Percentiles rank a stretch among this genome's conserved stretches.
phyloP scores from a whole-genome alignment of 345 rosid genomes.

The Salix caprea region DNA sequence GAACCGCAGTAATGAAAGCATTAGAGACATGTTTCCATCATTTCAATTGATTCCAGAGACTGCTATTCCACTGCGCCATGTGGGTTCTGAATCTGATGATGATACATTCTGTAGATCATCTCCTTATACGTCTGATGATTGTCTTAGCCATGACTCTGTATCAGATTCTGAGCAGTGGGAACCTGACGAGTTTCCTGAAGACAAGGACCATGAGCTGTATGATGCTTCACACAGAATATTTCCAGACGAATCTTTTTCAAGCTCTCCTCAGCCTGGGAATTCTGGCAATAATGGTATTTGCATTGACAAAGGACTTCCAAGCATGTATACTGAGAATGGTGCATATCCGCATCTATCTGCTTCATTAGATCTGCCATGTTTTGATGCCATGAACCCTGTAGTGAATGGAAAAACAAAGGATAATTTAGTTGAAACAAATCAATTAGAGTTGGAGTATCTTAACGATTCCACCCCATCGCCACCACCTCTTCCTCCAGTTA shows the following conservation, averaged over 20 bases:
- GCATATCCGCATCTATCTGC: constrained; percentile 34
- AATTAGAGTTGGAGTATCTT: constrained; percentile 28
- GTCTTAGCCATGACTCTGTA: constrained; percentile 50
- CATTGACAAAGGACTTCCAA: constrained; percentile 14
- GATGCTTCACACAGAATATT: constrained; percentile 43
- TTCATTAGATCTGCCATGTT: constrained; percentile 51
- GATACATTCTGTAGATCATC: constrained; percentile 86
- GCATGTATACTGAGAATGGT: constrained; percentile 26
- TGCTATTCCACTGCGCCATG: constrained; percentile 27
- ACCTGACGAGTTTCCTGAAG: constrained; percentile 46
- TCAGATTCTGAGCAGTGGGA: constrained; percentile 90
- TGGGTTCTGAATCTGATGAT: constrained; percentile 64
- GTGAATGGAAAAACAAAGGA: constrained; percentile 19
- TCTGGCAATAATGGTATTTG: constrained; percentile 11
- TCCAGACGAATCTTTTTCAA: constrained; percentile 35
- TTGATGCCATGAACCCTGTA: constrained; percentile 41
- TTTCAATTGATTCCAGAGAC: constrained; percentile 86
- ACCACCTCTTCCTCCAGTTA: constrained; percentile 76
- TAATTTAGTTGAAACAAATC: constrained; percentile 16
- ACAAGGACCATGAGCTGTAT: constrained; percentile 39
- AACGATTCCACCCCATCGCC: constrained; percentile 44
- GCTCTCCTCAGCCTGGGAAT: constrained; percentile 30
- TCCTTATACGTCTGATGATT: constrained; percentile 66
- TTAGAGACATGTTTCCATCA: constrained; percentile 57
- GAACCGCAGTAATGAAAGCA: constrained; percentile 28